These are phyloP conservation scores for Coniella lustricola DNA, from an alignment of 2,329 filamentous ascomycete genomes.

Conservation along the genomic window DNA sequence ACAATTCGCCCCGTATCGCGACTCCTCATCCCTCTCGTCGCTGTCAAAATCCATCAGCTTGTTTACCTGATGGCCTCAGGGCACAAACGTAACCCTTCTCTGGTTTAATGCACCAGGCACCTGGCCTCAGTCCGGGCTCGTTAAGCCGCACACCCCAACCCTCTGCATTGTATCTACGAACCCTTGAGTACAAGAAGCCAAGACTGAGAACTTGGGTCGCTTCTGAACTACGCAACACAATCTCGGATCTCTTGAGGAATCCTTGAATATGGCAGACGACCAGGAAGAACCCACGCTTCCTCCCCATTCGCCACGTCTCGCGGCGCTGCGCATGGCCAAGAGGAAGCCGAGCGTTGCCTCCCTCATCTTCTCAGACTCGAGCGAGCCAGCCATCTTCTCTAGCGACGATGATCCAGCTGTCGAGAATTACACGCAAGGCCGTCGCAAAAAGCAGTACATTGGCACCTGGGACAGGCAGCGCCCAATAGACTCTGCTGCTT, in stretches of 20 bases:
- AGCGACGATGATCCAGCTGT: constrained; percentile 63
- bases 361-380: constrained; percentile 51
- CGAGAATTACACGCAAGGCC: constrained; percentile 54
- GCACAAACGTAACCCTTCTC: too few species aligned
- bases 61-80: too few species aligned
- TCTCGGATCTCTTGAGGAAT: too few species aligned
- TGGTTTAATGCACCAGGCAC: too few species aligned
- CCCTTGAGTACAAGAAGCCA: too few species aligned
- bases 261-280: constrained; percentile 33
- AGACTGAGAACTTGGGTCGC: too few species aligned
- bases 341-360: constrained; percentile 32
- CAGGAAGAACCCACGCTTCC: constrained; percentile 35
- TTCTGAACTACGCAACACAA: too few species aligned
- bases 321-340: constrained; percentile 32
- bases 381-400: constrained; percentile 65
- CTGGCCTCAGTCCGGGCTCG: neutral
- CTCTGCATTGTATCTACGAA: too few species aligned
- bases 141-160: too few species aligned
- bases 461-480: constrained; percentile 64
- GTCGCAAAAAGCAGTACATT: constrained; percentile 55
- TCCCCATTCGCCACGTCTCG: constrained; percentile 27
- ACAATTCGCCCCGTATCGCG: too few species aligned
- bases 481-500: constrained; percentile 25
- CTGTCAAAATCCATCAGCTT: too few species aligned
- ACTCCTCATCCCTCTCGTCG: too few species aligned